Evolutionary conservation across 805 yeast species (phyloP), one percentile per base, ranked within the genome.

Genomic region (Myxozyma melibiosi): DNA sequence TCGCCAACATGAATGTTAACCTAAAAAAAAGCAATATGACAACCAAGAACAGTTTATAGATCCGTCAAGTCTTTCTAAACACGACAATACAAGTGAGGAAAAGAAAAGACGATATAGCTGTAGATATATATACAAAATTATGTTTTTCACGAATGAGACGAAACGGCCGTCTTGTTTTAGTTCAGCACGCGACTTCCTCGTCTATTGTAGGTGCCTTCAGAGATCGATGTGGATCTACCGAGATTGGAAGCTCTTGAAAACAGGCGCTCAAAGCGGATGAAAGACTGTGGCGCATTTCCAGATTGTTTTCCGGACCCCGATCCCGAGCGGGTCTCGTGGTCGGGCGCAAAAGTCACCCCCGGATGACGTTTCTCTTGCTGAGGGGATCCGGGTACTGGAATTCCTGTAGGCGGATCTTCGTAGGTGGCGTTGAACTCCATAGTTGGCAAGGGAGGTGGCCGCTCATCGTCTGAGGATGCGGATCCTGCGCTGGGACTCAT

Each of bases 131-230:
- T n/a, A n/a, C n/a, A n/a, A n/a, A n/a, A n/a, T n/a, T n/a, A n/a
- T n/a, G n/a, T n/a, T n/a, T n/a, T n/a, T n/a, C n/a, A n/a, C n/a
- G n/a, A n/a, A n/a, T n/a, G n/a, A n/a, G n/a, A n/a, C n/a, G n/a
- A n/a, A n/a, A n/a, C n/a, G n/a, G n/a, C 34, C 25, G 2, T n/a
- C 20, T 20, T 34, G 16, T 20, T 4, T 25, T 41, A 42, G 37
- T 31, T 53, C 2, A 46, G 16, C 13, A 41, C 60, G 2, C 62
- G 42, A 37, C 62, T 58, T 4, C 37, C 46, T 11, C 62, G 55
- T 35, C 62, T 30, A 47, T 60, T 60, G 27, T 60, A 60, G 14
- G 64, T 60, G 11, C 64, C 64, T 48, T 60, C 64, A 7, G 63
- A 58, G 11, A 60, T 60, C 42, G 64, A 60, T 3, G 64, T 60